Base-by-base conservation (phyloP, 163 green algal genomes). In the Prototheca wickerhamii region DNA sequence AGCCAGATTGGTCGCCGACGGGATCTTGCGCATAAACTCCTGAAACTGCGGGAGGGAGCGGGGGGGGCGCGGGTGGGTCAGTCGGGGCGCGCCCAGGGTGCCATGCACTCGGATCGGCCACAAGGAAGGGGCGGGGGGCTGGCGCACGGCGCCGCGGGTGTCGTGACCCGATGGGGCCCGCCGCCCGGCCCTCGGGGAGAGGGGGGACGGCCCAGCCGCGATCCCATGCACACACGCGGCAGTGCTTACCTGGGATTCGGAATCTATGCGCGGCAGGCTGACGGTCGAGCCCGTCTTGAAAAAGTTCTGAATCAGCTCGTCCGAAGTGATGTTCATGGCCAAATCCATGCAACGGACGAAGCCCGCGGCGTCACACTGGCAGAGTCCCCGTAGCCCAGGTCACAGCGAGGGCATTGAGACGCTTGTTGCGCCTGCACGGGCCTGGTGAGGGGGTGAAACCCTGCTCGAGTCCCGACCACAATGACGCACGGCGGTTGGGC, bases 241-340 rank as follows among this genome's bases (percentile, higher is more conserved):
- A n/a, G n/a, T n/a, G n/a, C n/a, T n/a, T 20, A 66, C 60, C 34
- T 66, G 30, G 29, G 37, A 44, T 23, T 66, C 60, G 40, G 60
- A 66, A 12, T 52, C 60, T 17, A 66, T 49, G 17, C 50, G 29
- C 5, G 60, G 60, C 37, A 66, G 29, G 21, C 30, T 52, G 20
- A 54, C 23, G 37, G 60, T 66, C 28, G 35, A 46, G 28, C 40
- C 40, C n/a, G 31, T 57, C 46, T 52, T 43, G 30, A 66, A 52
- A 31, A 66, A 52, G 31, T 31, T 44, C 46, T 50, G 43, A 4
- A 66, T 28, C 37, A 66, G 50, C 8, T 66, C 60, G 6, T 66
- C 60, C 17, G 32, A 54, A 10, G 60, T 42, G 43, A 64, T 37
- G 43, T 28, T 64, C 43, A 56, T 37, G 26, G 58, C n/a, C 25